phyloP scores from a whole-genome alignment of 2,329 filamentous ascomycete genomes.

The Talaromyces sp. region DNA sequence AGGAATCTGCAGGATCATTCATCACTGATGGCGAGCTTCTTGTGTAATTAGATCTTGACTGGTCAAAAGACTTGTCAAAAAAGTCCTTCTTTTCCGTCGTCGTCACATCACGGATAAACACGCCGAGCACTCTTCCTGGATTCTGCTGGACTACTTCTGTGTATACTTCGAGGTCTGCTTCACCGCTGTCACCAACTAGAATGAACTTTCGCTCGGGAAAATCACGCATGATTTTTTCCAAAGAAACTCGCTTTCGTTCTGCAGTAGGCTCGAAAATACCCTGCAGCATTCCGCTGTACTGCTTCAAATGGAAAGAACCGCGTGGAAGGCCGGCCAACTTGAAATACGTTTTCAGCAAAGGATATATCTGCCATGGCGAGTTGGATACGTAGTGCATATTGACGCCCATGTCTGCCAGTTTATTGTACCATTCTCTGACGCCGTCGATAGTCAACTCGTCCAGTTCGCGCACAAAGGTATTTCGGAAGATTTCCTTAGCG shows the following conservation, averaged over 20 bases:
- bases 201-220: slow-evolving; percentile 88
- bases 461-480: slow-evolving; percentile 87
- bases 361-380: slow-evolving; percentile 95
- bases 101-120: slow-evolving; percentile 95
- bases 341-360: slow-evolving; percentile 81
- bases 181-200: slow-evolving; percentile 89
- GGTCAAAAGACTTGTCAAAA: slow-evolving; percentile 62
- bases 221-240: slow-evolving; percentile 80
- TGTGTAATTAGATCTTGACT: slow-evolving; percentile 7
- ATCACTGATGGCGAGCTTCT: slow-evolving; percentile 20
- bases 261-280: slow-evolving; percentile 97
- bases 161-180: slow-evolving; percentile 95
- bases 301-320: slow-evolving; percentile 91
- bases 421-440: slow-evolving; percentile 82
- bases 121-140: slow-evolving; percentile 73
- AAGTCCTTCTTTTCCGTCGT: slow-evolving; percentile 68
- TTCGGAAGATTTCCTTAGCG: slow-evolving; percentile 90
- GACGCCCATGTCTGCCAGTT: slow-evolving; percentile 73
- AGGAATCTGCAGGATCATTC: slow-evolving; percentile 21
- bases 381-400: slow-evolving; percentile 98
- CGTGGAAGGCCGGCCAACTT: slow-evolving; percentile 71
- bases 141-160: slow-evolving; percentile 85
- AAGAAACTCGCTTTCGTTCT: slow-evolving; percentile 82
- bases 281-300: slow-evolving; percentile 94
- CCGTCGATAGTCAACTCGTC: slow-evolving; percentile 77